Evolutionary conservation across 495 filamentous ascomycete species (phyloP).

Genomic region (Xylaria acuta): DNA sequence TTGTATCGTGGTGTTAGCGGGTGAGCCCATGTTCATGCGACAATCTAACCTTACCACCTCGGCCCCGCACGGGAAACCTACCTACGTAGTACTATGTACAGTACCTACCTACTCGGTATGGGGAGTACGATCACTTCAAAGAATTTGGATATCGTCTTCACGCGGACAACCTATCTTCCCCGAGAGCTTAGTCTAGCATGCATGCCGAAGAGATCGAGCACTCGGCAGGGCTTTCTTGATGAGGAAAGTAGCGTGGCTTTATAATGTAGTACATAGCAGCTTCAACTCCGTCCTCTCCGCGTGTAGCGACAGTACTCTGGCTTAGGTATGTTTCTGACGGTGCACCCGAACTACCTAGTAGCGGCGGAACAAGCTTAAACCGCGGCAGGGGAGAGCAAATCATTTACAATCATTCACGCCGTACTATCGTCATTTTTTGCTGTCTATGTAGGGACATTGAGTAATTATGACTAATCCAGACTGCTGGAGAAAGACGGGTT

Average conservation of each 20-base stretch:
- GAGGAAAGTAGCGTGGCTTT: background rate
- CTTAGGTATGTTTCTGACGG: background rate
- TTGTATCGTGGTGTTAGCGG: conserved; percentile 17
- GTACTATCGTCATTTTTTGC: background rate
- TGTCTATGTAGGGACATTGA: background rate
- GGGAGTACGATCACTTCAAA: background rate
- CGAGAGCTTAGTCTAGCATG: background rate
- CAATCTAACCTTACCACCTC: conserved; percentile 12
- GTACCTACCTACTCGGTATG: background rate
- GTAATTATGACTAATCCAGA: conserved; percentile 1
- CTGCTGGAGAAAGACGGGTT: background rate
- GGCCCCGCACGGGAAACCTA: background rate
- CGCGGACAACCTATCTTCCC: background rate
- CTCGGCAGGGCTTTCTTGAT: conserved; percentile 9
- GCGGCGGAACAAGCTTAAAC: conserved; percentile 1
- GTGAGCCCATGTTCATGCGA: conserved; percentile 19
- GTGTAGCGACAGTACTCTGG: background rate
- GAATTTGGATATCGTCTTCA: background rate
- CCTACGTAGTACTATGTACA: background rate
- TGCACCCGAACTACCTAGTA: too few relatives aligned
- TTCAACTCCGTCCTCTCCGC: conserved; percentile 12
- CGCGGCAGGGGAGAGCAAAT: background rate
- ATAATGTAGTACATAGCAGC: background rate
- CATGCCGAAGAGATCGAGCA: background rate
- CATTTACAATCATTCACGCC: too few relatives aligned